Evolutionary conservation across 2,329 filamentous ascomycete species (phyloP).

Genomic region (Lachnellula arida): DNA sequence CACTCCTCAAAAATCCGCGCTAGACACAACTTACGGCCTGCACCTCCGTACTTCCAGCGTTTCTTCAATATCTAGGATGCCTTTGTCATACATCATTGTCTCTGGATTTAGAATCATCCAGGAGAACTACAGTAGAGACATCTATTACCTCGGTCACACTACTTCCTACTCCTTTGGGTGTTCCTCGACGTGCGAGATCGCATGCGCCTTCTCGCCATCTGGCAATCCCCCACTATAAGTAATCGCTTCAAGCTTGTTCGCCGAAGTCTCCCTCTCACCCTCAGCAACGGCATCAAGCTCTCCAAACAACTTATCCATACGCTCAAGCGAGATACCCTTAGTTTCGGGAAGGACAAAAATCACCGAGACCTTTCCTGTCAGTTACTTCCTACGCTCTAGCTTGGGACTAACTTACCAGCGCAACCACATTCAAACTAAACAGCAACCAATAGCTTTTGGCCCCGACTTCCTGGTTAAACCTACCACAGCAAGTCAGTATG

Average conservation of each 20-base stretch:
- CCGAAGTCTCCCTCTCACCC: constrained; percentile 29
- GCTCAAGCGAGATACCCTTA: constrained; percentile 49
- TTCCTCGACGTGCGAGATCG: constrained; percentile 1
- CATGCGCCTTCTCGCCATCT: constrained; percentile 1
- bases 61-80: too few species aligned
- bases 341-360: constrained; percentile 51
- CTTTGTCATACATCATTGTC: too few species aligned
- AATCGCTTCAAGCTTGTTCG: constrained; percentile 26
- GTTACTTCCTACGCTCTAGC: neutral
- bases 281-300: constrained; percentile 24
- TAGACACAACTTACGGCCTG: too few species aligned
- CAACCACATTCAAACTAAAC: constrained; percentile 35
- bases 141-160: too few species aligned
- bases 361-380: constrained; percentile 37
- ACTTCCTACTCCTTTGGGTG: neutral
- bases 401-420: constrained; percentile 20
- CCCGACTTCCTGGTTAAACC: constrained; percentile 36
- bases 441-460: constrained; percentile 37
- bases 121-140: too few species aligned
- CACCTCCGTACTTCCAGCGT: too few species aligned
- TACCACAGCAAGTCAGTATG: neutral
- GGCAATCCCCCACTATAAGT: constrained; percentile 7
- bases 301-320: constrained; percentile 51
- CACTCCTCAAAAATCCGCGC: too few species aligned
- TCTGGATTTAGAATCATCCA: too few species aligned